Base-by-base conservation (phyloP, 2,329 filamentous ascomycete genomes). In the Ascomycota sp. region DNA sequence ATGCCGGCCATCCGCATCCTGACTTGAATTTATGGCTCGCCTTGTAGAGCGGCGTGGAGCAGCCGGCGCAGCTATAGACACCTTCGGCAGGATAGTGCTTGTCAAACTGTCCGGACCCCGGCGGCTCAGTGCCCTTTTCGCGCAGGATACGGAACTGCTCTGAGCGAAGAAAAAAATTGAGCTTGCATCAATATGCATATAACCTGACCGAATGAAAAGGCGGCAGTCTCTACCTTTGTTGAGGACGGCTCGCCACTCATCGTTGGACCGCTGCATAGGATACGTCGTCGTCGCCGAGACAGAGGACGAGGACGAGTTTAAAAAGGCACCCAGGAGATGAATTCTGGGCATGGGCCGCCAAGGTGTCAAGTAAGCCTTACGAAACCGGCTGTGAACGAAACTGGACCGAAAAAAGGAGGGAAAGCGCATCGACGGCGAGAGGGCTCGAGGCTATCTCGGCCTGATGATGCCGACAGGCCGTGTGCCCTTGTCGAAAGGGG, bases 1-100 rank as follows among this genome's bases (percentile, higher is more conserved):
- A 98, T 9, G 89, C 89, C 1, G 89, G 89, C 89, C 89, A 98
- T 39, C 89, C 89, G 56, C 89, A 98, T 30, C 83, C 82, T 12
- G 80, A 91, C 55, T 80, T 80, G 67, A 98, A 98, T 56, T 98
- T 98, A 58, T 92, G 84, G 40, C 67, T 67, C 25, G 89, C 84
- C 54, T 75, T 86, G 68, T 98, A 98, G 12, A 98, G 71, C 6
- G 89, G 84, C 7, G 83, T 68, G 25, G 74, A 55, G 63, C 89
- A 98, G 34, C 71, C 89, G 12, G 79, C 80, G 56, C 89, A 98
- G 31, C 66, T 73, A 60, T 95, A 98, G 35, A 82, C 68, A 37
- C 89, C 91, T 6, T 66, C 50, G 0, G 65, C 55, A 2, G 83
- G 73, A 50, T 74, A 68, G 62, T 93, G 83, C 53, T 86, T 82